Base-by-base conservation (phyloP, 768 basidiomycete genomes). In the Phanerodontia chrysosporium region DNA sequence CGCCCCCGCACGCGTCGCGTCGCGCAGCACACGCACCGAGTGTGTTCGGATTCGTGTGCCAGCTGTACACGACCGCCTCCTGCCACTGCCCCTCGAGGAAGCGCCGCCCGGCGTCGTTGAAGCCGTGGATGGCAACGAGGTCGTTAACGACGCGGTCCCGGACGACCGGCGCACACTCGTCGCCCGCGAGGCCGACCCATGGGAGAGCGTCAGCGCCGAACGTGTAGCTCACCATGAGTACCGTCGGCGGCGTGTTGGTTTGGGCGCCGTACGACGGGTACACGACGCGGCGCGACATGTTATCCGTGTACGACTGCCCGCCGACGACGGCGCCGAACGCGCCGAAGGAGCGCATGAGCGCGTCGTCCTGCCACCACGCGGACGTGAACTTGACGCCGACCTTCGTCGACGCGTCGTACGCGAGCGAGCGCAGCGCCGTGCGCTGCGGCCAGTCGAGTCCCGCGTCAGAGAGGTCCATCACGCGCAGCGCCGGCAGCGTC, bases 331-430 rank as follows among this genome's bases (percentile, higher is more conserved):
- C 25, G 1, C 48, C 27, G 36, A 39, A 58, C 42, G 35, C 57
- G 48, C 52, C 52, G 21, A 24, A 32, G 45, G 18, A 30, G 25
- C 35, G 45, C 55, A 60, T 58, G 25, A 57, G 28, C 66, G 65
- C 13, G 51, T 52, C 55, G 30, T 66, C 58, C 62, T 73, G 64
- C 79, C 79, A 81, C 80, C 80, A 81, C 2, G 71, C 58, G 0
- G 69, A 64, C 59, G 70, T 68, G 69, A 81, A 81, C 56, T 74
- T 72, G 35, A 81, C 54, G 10, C 68, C 80, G 39, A 81, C 67
- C 67, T 81, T 81, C 64, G 70, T 67, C 2, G 75, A 64, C 3
- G 73, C 61, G 12, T 66, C 70, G 46, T 80, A 80, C 29, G 65
- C 56, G 27, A 81, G 63, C 49, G 67, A 48, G 8, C 78, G 76